Evolutionary conservation across 306 rosid genomes (phyloP), one percentile per base, ranked within the genome.

Genomic region (Sindora glabra): DNA sequence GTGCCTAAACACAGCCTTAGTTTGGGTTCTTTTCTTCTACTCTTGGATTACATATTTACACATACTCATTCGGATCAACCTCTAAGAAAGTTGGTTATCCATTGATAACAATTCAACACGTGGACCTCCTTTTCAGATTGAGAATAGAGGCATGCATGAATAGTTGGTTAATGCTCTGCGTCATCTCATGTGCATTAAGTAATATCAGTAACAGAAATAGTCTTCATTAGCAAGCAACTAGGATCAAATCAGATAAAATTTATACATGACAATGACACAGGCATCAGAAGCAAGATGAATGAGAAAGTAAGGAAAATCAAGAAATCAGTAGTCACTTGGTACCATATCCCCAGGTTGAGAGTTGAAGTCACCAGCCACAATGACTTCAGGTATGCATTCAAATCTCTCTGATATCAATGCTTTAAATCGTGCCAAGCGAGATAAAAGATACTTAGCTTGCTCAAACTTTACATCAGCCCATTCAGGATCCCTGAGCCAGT

Each of bases 281-380:
- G 19, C 42, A 39, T 29, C n/a, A 39, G 26, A 59, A 33, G 42
- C 42, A 15, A 68, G 56, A 38, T 15, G 40, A 56, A 67, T 65
- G 44, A 74, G 11, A 29, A 57, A 69, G 56, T 19, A 11, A 25
- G 25, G 21, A 12, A 30, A 57, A 47, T 21, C 16, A 42, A 63
- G 58, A 49, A 33, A 38, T 14, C 11, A 44, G 67, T 25, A 64
- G 63, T 59, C 52, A 71, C 4, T 36, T 53, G 67, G 57, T 64
- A 92, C 96, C 98, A 65, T 70, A 69, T 92, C 94, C 65, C 96
- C 88, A 10, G 98, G 96, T 25, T 24, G 69, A 70, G 98, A 92
- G 77, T 92, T 92, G 82, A 92, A 88, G 77, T 92, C 98, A 41
- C 98, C 98, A 13, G 98, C 85, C 74, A 88, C 77, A 65, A 88